phyloP scores from a whole-genome alignment of 225 moss, liverwort and hornwort species.

The Anthoceros angustus region DNA sequence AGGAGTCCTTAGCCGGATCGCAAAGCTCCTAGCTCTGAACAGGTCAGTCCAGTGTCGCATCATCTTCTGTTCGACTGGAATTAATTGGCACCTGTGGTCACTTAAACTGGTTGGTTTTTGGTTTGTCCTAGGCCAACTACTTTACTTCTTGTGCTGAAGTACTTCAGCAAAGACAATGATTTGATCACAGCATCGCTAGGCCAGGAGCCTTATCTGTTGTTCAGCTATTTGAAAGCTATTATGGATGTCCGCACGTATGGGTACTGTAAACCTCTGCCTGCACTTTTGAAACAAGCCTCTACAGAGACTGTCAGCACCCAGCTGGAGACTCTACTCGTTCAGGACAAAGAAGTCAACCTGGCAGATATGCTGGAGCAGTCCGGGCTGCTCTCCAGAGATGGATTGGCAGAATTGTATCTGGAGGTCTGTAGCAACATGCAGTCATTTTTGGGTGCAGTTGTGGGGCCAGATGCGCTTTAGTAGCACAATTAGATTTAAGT shows the following conservation, averaged over 20 bases:
- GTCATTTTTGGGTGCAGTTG: neutral
- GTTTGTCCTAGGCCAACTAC: slow-evolving; percentile 47
- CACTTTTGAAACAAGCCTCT: slow-evolving; percentile 13
- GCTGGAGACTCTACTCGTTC: neutral
- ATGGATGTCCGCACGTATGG: slow-evolving; percentile 71
- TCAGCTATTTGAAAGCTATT: slow-evolving; percentile 70
- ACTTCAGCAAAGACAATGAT: slow-evolving; percentile 58
- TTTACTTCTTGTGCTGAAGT: slow-evolving; percentile 53
- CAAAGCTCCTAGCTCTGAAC: slow-evolving; percentile 58
- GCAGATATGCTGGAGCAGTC: slow-evolving; percentile 56
- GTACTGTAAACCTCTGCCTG: slow-evolving; percentile 17
- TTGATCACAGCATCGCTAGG: slow-evolving; percentile 49
- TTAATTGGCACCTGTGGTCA: neutral
- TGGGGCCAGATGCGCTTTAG: neutral
- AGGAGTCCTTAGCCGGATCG: slow-evolving; percentile 50
- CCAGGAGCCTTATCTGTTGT: slow-evolving; percentile 48
- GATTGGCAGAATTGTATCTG: slow-evolving; percentile 89
- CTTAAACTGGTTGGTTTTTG: slow-evolving; percentile 5
- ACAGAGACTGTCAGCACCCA: neutral
- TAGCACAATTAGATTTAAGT: neutral
- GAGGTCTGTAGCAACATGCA: slow-evolving; percentile 30
- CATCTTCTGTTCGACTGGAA: neutral
- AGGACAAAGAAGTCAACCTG: slow-evolving; percentile 25
- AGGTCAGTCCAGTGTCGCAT: slow-evolving; percentile 28
- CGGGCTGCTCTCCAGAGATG: slow-evolving; percentile 51